These are phyloP conservation scores for Podila verticillata DNA, from an alignment of 192 early-diverging fungal species.

Conservation along the genomic window DNA sequence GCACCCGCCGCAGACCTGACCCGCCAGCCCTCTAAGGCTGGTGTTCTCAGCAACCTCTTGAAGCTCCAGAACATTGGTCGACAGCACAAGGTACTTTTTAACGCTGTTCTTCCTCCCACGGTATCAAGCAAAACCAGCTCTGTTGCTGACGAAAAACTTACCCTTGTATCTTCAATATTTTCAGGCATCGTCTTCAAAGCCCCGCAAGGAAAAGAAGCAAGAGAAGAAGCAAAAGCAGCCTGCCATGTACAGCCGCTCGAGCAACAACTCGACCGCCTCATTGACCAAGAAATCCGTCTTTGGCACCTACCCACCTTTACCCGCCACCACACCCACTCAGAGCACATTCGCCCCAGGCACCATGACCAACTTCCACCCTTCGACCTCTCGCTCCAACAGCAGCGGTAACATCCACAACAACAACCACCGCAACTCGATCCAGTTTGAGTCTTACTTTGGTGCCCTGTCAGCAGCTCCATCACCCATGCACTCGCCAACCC, in stretches of 20 bases:
- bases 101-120: slow-evolving; percentile 7
- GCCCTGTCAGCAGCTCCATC: slow-evolving; percentile 15
- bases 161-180: neutral
- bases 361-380: slow-evolving; percentile 28
- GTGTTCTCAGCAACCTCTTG: slow-evolving; percentile 44
- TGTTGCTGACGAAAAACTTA: neutral
- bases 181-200: neutral
- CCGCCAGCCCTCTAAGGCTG: slow-evolving; percentile 42
- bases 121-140: neutral
- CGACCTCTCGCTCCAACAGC: neutral
- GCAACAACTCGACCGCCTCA: slow-evolving; percentile 24
- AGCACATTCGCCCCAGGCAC: neutral
- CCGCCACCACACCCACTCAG: neutral
- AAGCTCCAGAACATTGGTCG: slow-evolving; percentile 26
- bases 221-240: slow-evolving; percentile 13
- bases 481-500: slow-evolving; percentile 16
- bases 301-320: slow-evolving; percentile 27
- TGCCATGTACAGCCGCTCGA: slow-evolving; percentile 24
- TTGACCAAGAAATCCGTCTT: slow-evolving; percentile 29
- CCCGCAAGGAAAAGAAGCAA: slow-evolving; percentile 21
- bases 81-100: slow-evolving; percentile 17
- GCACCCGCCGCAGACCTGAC: slow-evolving; percentile 7
- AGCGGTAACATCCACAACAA: neutral
- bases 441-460: slow-evolving; percentile 25
- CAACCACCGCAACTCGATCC: slow-evolving; percentile 13